These are phyloP conservation scores for Raffaelea ambrosiae DNA, from an alignment of 2,329 filamentous ascomycete genomes.

Conservation along the genomic window DNA sequence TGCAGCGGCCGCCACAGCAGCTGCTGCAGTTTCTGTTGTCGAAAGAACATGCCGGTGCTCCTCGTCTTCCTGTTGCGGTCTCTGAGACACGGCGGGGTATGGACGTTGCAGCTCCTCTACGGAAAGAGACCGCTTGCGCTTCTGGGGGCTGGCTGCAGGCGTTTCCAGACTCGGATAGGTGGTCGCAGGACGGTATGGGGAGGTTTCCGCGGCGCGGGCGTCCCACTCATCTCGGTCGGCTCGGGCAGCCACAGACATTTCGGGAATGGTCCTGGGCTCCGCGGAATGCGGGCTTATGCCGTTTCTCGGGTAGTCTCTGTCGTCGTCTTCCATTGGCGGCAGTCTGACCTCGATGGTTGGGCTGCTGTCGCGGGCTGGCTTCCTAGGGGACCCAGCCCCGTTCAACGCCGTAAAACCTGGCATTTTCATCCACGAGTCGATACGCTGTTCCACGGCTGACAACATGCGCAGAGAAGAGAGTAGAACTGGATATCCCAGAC, in stretches of 20 bases:
- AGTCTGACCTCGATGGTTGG: constrained; percentile 13
- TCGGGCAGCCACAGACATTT: constrained; percentile 17
- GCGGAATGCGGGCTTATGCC: constrained; percentile 8
- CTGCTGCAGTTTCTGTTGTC: constrained; percentile 4
- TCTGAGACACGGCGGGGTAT: neutral
- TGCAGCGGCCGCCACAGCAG: constrained; percentile 7
- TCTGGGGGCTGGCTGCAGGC: constrained; percentile 42
- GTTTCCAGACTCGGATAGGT: constrained; percentile 36
- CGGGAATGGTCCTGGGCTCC: constrained; percentile 18
- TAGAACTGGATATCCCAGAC: too few species aligned
- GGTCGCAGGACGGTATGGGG: neutral
- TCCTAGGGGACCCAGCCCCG: constrained; percentile 32
- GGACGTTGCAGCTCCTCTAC: constrained; percentile 36
- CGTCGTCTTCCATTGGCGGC: constrained; percentile 23
- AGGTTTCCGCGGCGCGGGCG: constrained; percentile 26
- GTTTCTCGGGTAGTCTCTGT: constrained; percentile 17
- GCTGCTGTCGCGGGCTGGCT: constrained; percentile 2
- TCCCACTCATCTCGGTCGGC: constrained; percentile 33
- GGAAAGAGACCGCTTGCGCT: constrained; percentile 64
- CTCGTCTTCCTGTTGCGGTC: constrained; percentile 18
- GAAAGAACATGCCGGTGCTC: constrained; percentile 6
- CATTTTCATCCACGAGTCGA: constrained; percentile 27
- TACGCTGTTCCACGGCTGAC: constrained; percentile 6
- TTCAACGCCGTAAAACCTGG: constrained; percentile 45
- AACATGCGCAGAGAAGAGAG: constrained; percentile 7